phyloP scores from a whole-genome alignment of 495 filamentous ascomycete species.

The Amphirosellinia nigrospora region DNA sequence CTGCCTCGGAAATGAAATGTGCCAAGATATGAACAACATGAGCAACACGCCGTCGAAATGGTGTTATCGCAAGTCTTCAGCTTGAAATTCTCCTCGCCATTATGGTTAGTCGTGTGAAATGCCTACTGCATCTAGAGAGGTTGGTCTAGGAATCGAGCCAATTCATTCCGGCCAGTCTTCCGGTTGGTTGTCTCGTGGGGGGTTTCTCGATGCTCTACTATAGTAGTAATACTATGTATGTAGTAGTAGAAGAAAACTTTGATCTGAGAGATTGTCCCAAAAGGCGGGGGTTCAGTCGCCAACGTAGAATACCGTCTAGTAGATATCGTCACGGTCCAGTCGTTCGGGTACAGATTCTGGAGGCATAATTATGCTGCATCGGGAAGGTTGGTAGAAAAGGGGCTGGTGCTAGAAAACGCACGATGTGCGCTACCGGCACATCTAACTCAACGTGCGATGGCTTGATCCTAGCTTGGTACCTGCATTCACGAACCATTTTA shows the following conservation, averaged over 20 bases:
- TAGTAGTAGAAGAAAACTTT: too few relatives aligned
- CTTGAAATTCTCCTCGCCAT: not conserved
- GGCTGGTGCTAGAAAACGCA: not conserved
- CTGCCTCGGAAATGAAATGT: constrained; percentile 10
- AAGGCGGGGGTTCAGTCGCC: not conserved
- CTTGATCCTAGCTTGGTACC: not conserved
- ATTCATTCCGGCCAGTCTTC: not conserved
- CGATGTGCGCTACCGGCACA: not conserved
- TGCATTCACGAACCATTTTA: not conserved
- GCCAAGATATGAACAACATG: not conserved
- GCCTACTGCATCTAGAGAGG: not conserved
- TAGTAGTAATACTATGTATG: too few relatives aligned
- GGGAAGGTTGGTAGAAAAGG: not conserved
- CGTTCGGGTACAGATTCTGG: too few relatives aligned
- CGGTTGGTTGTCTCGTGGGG: not conserved
- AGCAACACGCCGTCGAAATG: not conserved
- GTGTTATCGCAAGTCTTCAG: not conserved
- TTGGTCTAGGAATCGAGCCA: not conserved
- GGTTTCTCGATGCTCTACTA: not conserved
- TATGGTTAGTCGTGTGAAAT: not conserved
- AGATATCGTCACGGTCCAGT: too few relatives aligned
- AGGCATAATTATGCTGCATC: constrained; percentile 5
- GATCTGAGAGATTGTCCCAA: not conserved
- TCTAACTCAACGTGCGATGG: not conserved
- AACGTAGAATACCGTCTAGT: too few relatives aligned